Conservation (phyloP, 768 basidiomycete genomes). For the Amanita polypyramis region DNA sequence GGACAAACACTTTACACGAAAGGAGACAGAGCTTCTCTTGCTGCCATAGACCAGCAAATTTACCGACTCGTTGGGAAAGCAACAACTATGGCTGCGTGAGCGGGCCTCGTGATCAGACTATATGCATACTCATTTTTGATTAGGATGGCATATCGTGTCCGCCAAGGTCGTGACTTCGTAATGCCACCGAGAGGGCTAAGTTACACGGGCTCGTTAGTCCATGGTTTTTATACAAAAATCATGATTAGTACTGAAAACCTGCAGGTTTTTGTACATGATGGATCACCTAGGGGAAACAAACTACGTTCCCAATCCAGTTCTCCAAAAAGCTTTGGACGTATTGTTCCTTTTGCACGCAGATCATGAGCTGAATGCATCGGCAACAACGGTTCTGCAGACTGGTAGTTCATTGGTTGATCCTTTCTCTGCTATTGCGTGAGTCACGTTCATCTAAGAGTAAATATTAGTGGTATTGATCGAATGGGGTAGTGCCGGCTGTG, state of each 20-base stretch:
- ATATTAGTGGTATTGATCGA: not conserved
- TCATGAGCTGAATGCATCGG: conserved; percentile 83
- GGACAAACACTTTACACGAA: conserved; percentile 74
- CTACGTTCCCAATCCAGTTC: conserved; percentile 74
- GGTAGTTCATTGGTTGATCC: conserved; percentile 87
- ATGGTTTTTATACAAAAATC: not conserved
- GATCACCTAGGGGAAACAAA: conserved; percentile 67
- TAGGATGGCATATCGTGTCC: conserved; percentile 89
- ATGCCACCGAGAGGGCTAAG: conserved; percentile 72
- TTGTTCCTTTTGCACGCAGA: conserved; percentile 85
- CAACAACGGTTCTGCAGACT: conserved; percentile 81
- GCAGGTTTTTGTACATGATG: conserved; percentile 83
- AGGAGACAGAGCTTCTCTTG: conserved; percentile 55
- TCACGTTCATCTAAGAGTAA: conserved; percentile 1
- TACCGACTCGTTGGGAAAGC: conserved; percentile 83
- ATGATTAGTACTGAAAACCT: not conserved
- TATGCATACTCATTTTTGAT: conserved; percentile 3
- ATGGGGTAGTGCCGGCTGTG: conserved; percentile 63
- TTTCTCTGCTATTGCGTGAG: conserved; percentile 74
- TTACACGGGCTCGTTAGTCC: conserved; percentile 70
- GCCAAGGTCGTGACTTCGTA: conserved; percentile 85
- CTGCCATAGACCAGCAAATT: conserved; percentile 86
- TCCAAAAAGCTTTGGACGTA: conserved; percentile 81
- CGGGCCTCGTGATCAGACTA: conserved; percentile 7
- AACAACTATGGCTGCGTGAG: conserved; percentile 78